Evolutionary conservation across 2,329 filamentous ascomycete genomes (phyloP).

Genomic region (Pseudofabraea citricarpa): DNA sequence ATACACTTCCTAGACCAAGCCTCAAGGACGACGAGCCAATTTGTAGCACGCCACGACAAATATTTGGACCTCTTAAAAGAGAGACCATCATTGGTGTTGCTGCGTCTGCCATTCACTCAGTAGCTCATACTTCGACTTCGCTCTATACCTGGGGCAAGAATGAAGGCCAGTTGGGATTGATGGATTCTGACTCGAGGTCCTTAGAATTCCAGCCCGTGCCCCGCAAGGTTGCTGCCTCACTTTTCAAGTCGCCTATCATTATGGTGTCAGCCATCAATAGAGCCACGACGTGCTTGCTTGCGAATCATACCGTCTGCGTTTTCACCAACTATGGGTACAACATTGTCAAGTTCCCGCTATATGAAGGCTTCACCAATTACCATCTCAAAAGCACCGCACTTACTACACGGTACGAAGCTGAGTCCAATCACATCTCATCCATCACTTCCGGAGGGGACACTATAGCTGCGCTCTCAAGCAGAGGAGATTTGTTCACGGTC

Average conservation of each 20-base stretch:
- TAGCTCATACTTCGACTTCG: constrained; percentile 74
- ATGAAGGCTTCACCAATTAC: constrained; percentile 65
- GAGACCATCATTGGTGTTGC: constrained; percentile 78
- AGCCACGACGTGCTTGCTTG: constrained; percentile 79
- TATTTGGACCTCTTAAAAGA: constrained; percentile 87
- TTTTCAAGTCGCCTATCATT: constrained; percentile 67
- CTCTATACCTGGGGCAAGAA: constrained; percentile 96
- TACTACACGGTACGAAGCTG: constrained; percentile 59
- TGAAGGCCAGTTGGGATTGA: constrained; percentile 85
- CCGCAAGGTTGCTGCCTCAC: constrained; percentile 80
- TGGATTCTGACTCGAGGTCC: constrained; percentile 91
- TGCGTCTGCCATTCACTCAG: constrained; percentile 87
- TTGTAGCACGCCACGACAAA: constrained; percentile 75
- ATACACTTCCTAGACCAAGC: constrained; percentile 61
- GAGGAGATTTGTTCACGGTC: constrained; percentile 85
- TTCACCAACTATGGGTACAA: constrained; percentile 96
- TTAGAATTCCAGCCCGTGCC: constrained; percentile 79
- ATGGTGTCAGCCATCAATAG: constrained; percentile 86
- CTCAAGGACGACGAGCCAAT: constrained; percentile 78
- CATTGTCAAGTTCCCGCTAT: constrained; percentile 76
- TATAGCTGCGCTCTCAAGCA: constrained; percentile 79
- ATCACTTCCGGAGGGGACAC: constrained; percentile 85
- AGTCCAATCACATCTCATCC: constrained; percentile 65
- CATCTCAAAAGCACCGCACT: constrained; percentile 63
- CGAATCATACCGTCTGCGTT: constrained; percentile 85